Evolutionary conservation across 805 yeast species (phyloP), one percentile per base, ranked within the genome.

Genomic region (Lipomyces mesembrius): DNA sequence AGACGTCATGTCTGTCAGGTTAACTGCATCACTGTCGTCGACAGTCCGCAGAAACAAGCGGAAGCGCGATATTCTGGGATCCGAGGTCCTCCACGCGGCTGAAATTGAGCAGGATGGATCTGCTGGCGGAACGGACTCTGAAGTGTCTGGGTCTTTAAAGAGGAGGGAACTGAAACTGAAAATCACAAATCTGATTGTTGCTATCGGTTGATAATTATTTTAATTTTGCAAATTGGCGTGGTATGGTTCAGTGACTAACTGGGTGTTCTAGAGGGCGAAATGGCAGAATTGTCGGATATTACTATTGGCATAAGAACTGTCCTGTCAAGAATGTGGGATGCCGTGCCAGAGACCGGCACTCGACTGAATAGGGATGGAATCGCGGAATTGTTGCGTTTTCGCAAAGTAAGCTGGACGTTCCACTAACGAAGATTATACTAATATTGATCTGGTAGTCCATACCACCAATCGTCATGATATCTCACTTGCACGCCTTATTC

Each of bases 401-500:
- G 82, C 11, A 56, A 69, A 57, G 72, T 69, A 61, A 11, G 54
- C 3, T 11, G 3, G 25, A 8, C 25, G 27, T 35, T 11, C 39
- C 29, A 1, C 25, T 8, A 3, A 12, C 20, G 11, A 29, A 12
- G 6, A 11, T 22, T 46, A n/a, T 8, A n/a, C 9, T n/a, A 37
- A n/a, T 14, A 37, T 37, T 57, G 57, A 37, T 12, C 20, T 14
- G 32, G 17, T 34, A 62, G 34, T 22, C 65, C 1, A 27, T 77
- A n/a, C 80, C 81, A 2, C 76, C 75, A 6, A 60, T 76, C 35
- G 79, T 76, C 12, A 70, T 74, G 65, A 65, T 75, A 9, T 74
- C 75, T 17, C 81, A 79, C 46, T 60, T 79, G 17, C 76, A 79
- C 61, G 79, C 81, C 2, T 68, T 80, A 2, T 78, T 72, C 63